These are phyloP conservation scores for Chrysanthemum lavandulifolium DNA, from an alignment of 129 eudicot genomes.

Conservation along the genomic window DNA sequence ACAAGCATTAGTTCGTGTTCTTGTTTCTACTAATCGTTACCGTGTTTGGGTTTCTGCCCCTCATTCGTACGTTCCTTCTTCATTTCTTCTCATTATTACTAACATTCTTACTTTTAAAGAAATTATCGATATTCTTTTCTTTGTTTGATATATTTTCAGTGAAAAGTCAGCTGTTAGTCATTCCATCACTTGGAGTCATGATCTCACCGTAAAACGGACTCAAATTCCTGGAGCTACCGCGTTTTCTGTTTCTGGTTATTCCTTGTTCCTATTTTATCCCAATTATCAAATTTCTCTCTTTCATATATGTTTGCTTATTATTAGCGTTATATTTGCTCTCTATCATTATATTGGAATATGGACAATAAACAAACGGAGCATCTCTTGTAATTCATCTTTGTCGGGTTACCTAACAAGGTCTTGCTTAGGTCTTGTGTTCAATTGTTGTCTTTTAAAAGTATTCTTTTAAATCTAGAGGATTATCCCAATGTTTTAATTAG, in stretches of 20 bases:
- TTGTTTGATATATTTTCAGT: conserved; percentile 34
- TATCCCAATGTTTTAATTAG: no score
- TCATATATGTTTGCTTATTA: background rate
- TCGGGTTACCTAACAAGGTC: no score
- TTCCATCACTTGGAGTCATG: conserved; percentile 70
- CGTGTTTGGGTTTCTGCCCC: conserved; percentile 81
- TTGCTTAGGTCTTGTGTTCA: no score
- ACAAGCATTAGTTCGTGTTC: conserved; percentile 66
- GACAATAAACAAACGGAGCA: background rate
- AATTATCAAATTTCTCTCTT: background rate
- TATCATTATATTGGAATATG: background rate
- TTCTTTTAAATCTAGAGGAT: no score
- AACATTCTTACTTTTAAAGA: no score
- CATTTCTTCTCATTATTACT: no score
- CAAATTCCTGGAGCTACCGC: conserved; percentile 83
- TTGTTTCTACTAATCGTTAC: conserved; percentile 64
- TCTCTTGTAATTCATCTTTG: no score
- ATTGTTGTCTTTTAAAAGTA: no score
- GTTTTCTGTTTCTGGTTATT: conserved; percentile 76
- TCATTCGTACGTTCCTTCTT: conserved; percentile 52
- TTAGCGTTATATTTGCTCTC: background rate
- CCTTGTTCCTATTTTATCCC: background rate
- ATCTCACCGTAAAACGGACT: conserved; percentile 55
- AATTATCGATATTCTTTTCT: background rate
- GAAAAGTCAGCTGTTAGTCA: conserved; percentile 95